Base-by-base conservation (phyloP, 768 basidiomycete species). In the Cantharellus anzutake region DNA sequence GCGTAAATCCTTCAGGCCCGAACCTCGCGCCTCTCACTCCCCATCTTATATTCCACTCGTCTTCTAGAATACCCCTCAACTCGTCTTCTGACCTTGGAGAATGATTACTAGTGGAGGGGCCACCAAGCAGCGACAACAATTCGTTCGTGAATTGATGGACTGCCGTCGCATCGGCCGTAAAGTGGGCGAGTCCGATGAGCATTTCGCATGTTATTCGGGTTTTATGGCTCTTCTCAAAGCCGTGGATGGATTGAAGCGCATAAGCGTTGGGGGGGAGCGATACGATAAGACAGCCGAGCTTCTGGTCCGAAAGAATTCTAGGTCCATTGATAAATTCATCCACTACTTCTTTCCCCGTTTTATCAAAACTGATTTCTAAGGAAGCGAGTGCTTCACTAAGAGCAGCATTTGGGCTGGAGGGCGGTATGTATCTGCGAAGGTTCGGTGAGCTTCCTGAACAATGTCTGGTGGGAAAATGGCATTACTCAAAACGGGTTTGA, bases 161-260 rank as follows among this genome's bases (percentile, higher is more conserved):
- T 1, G 86, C 84, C 82, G 89, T 88, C 29, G 88, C 89, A 67
- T 92, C 89, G 29, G 86, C 88, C 52, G 90, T 69, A 68, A 84
- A 90, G 67, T 92, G 89, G 4, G 84, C 79, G 2, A 84, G 81
- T 63, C 82, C 82, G 55, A 92, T 76, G 62, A 86, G 71, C 59
- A 89, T 70, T 65, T 89, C 79, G 52, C 44, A 48, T 48, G 11
- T 48, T 7, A 48, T 48, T 20, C 44, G 20, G 53, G 59, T 64
- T 39, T 63, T 59, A 7, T 58, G 3, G 58, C n/a, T 64, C 61
- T 7, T 48, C 44, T 48, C n/a, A n/a, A n/a, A 7, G 44, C 7
- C 44, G 44, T 48, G 7, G 44, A 20, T 48, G 56, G 72, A 0
- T 69, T 70, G 4, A 67, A 71, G 42, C 69, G 60, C 38, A 60